These are phyloP conservation scores for Populus trichocarpa DNA, from an alignment of 441 rosid genomes.

Conservation along the genomic window DNA sequence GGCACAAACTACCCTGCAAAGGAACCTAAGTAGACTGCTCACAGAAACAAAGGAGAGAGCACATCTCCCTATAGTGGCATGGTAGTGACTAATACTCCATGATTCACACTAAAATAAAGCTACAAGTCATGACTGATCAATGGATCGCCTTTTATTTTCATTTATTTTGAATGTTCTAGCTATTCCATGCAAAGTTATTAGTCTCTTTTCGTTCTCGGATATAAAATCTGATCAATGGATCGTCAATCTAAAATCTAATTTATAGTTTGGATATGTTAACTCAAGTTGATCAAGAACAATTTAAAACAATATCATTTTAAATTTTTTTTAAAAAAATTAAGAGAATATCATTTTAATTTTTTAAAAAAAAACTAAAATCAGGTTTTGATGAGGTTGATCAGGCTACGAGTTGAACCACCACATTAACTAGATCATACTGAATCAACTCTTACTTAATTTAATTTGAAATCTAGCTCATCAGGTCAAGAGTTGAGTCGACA, in stretches of 20 bases:
- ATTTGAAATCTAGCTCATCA: no score
- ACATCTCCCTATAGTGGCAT: conserved; percentile 16
- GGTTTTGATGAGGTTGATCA: no score
- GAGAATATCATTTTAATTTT: no score
- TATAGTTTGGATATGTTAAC: no score
- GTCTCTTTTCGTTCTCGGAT: fast-evolving
- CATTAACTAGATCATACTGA: fast-evolving
- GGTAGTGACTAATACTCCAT: conserved; percentile 20
- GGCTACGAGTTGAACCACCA: fast-evolving
- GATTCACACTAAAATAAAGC: conserved; percentile 10
- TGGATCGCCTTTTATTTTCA: background rate
- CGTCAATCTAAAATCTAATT: no score
- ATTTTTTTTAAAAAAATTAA: no score
- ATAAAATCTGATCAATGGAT: no score
- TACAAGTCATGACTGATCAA: background rate
- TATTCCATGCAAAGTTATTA: background rate
- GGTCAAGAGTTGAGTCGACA: fast-evolving
- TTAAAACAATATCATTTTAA: no score
- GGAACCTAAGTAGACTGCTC: conserved; percentile 2
- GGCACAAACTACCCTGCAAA: conserved; percentile 22
- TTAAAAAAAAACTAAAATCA: no score
- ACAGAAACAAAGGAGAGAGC: conserved; percentile 4
- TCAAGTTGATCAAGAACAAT: no score
- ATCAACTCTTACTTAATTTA: no score
- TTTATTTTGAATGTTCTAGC: background rate